These are phyloP conservation scores for Coccomyxa sp. DNA, from an alignment of 139 green algal genomes.

Conservation along the genomic window DNA sequence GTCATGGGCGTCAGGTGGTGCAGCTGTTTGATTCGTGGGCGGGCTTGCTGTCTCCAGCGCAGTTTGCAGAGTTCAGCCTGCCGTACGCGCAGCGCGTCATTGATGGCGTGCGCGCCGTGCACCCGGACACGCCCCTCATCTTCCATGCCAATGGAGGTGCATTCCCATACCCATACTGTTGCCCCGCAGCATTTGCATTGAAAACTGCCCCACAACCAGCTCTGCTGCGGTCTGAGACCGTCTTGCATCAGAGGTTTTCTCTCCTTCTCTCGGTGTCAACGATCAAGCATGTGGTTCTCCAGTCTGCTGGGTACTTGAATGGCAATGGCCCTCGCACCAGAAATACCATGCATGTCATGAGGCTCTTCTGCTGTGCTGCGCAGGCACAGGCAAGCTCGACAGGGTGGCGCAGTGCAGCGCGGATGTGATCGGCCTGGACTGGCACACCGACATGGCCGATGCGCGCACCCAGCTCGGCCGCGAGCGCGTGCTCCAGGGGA, in stretches of 20 bases:
- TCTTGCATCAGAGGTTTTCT: no score
- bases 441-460: constrained; percentile 70
- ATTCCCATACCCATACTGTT: not conserved
- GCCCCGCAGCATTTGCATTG: not conserved
- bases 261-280: no score
- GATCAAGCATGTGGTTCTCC: no score
- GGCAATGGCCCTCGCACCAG: no score
- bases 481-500: constrained; percentile 69
- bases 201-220: no score
- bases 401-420: constrained; percentile 49
- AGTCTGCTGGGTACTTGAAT: no score
- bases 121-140: constrained; percentile 89
- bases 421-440: constrained; percentile 94
- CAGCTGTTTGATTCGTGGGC: constrained; percentile 99
- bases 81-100: constrained; percentile 90
- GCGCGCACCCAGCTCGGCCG: constrained; percentile 58
- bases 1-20: constrained; percentile 57
- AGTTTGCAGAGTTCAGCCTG: constrained; percentile 91
- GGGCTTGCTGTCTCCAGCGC: constrained; percentile 83
- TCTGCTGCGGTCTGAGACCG: no score
- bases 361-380: no score
- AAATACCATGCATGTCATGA: no score
- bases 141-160: constrained; percentile 95
- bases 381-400: constrained; percentile 80
- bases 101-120: constrained; percentile 50